Evolutionary conservation across 768 basidiomycete species (phyloP).

Genomic region (Paxillus rubicundulus): DNA sequence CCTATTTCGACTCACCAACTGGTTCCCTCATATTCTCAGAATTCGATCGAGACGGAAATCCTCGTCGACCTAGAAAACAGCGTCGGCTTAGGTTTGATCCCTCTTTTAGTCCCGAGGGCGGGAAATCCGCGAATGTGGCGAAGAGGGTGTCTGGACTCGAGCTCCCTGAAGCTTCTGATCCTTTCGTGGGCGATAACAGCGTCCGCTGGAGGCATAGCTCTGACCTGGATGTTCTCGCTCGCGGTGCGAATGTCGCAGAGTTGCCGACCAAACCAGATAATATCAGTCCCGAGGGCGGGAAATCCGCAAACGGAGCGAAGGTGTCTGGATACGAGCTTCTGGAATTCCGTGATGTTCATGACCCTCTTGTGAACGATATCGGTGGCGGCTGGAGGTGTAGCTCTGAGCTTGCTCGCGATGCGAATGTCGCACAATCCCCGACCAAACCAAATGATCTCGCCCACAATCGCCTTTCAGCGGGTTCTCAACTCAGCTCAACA

Average conservation of each 20-base stretch:
- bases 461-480: no score
- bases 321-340: background rate
- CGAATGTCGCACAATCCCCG: background rate
- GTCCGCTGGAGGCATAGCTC: background rate
- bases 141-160: background rate
- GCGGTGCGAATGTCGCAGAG: background rate
- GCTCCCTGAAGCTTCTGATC: background rate
- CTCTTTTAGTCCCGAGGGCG: constrained; percentile 18
- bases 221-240: background rate
- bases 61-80: constrained; percentile 28
- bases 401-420: background rate
- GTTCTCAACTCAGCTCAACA: background rate
- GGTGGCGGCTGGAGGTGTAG: background rate
- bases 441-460: background rate
- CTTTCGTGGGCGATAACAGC: background rate
- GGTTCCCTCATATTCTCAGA: constrained; percentile 26
- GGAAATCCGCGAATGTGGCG: background rate
- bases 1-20: constrained; percentile 28
- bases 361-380: background rate
- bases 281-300: constrained; percentile 14
- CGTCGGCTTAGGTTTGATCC: constrained; percentile 27
- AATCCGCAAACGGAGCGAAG: background rate
- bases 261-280: background rate
- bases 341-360: background rate
- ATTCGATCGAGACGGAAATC: constrained; percentile 31